Evolutionary conservation across 164 flowering plant species (phyloP), one percentile per base, ranked within the genome.

Genomic region (Annona cherimola): DNA sequence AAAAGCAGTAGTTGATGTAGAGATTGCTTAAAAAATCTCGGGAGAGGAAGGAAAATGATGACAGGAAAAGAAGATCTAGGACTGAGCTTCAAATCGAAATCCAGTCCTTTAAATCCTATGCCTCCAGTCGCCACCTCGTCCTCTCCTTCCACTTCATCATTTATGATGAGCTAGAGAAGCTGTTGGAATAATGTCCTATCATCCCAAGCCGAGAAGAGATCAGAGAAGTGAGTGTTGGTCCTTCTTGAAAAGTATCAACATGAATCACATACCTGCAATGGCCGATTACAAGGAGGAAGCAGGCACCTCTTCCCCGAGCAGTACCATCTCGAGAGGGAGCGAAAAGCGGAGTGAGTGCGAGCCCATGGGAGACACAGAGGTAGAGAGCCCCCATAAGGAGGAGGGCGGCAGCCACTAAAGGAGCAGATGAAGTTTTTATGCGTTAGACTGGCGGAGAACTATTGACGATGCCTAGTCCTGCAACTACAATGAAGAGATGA

Each of bases 161-260:
- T 78, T 66, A 12, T 46, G 71, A 72, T 76, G 61, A n/a, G n/a
- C n/a, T 79, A 80, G 45, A 84, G 77, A 65, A 73, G 75, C 50
- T 67, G 80, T 6, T 90, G 89, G 92, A 78, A 71, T 50, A 77
- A 82, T 0, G 4, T 79, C 20, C 79, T 85, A 18, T 69, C 74
- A 68, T 77, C 85, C 63, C 77, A 85, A 74, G 89, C 87, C 60
- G 93, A 85, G 83, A 85, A 82, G 66, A 83, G 45, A 71, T 61
- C 81, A 0, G 90, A 75, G 81, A 63, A 79, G 73, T 19, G 90
- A 79, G 6, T 67, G 79, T 1, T 76, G 86, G 75, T 77, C 91
- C 19, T 89, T 86, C 72, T 79, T 89, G n/a, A 71, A 86, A n/a
- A 94, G 93, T 3, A 88, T 92, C 68, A 96, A 92, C 79, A 94